phyloP scores from a whole-genome alignment of 768 basidiomycete species.

The Pleurotus salmoneostramineus region DNA sequence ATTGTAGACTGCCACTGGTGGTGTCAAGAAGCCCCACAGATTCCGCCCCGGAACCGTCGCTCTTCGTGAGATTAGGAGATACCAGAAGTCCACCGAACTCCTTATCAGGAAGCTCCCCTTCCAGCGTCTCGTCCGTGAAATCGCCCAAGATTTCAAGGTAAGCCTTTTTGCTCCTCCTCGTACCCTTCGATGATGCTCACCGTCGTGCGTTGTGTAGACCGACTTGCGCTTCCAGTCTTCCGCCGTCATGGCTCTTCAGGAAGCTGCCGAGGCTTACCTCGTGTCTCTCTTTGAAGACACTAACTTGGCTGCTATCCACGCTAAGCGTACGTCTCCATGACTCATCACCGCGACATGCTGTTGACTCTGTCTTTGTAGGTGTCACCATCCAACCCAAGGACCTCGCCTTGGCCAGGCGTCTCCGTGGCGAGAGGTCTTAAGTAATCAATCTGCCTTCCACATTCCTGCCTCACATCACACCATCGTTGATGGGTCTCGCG shows the following conservation, averaged over 20 bases:
- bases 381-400: conserved; percentile 84
- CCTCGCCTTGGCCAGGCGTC: conserved; percentile 80
- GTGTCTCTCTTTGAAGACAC: conserved; percentile 87
- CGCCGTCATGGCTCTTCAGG: conserved; percentile 90
- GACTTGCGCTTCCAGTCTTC: conserved; percentile 95
- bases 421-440: conserved; percentile 84
- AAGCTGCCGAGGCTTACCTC: conserved; percentile 88
- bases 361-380: conserved; percentile 21
- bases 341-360: conserved; percentile 5
- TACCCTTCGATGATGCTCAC: conserved; percentile 5
- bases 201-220: conserved; percentile 41
- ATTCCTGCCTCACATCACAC: too few species aligned
- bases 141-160: conserved; percentile 96
- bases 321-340: conserved; percentile 56
- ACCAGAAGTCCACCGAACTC: conserved; percentile 98
- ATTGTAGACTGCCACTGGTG: conserved; percentile 74
- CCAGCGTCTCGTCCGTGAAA: conserved; percentile 97
- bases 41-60: conserved; percentile 98
- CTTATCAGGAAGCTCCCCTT: conserved; percentile 99
- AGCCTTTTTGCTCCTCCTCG: conserved; percentile 12
- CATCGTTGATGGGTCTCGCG: too few species aligned
- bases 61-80: conserved; percentile 96
- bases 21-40: conserved; percentile 99
- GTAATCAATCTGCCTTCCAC: not conserved
- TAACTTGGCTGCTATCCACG: conserved; percentile 89